Conservation (phyloP, 2,329 filamentous ascomycete species). For the Monosporascus ibericus region DNA sequence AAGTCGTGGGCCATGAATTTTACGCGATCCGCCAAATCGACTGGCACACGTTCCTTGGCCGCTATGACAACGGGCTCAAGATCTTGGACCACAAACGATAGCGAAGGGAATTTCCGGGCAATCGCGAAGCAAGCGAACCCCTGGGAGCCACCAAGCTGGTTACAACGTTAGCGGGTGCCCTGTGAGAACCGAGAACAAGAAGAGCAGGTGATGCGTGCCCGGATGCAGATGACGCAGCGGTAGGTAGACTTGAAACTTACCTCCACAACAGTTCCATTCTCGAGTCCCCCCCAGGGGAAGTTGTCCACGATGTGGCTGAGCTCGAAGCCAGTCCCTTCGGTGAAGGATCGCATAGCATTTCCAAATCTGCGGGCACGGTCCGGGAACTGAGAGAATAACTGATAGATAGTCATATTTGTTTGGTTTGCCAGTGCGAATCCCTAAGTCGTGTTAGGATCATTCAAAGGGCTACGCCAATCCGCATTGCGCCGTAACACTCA, state of each 20-base stretch:
- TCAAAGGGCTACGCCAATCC: neutral
- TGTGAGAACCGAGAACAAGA: neutral
- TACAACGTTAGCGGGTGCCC: neutral
- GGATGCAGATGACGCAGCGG: neutral
- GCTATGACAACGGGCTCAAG: conserved; percentile 5
- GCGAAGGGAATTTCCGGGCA: conserved; percentile 2
- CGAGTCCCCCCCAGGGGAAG: conserved; percentile 11
- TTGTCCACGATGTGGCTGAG: conserved; percentile 9
- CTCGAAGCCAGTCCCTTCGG: conserved; percentile 11
- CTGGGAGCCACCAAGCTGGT: conserved; percentile 12
- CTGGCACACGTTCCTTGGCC: conserved; percentile 1
- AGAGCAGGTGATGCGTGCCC: no score
- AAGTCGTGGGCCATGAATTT: conserved; percentile 32
- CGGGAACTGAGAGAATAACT: conserved; percentile 11
- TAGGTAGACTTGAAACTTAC: conserved; percentile 6
- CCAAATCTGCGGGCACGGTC: conserved; percentile 15
- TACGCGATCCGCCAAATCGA: conserved; percentile 5
- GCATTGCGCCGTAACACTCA: neutral
- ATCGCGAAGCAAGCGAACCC: conserved; percentile 8
- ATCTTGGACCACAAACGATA: conserved; percentile 25
- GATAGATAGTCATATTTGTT: conserved; percentile 12
- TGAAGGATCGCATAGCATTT: conserved; percentile 15
- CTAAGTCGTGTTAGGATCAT: conserved; percentile 3
- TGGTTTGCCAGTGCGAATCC: conserved; percentile 14
- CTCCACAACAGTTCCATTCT: conserved; percentile 8